Conservation (phyloP, 2,329 filamentous ascomycete species). For the Blastomyces percursus region DNA sequence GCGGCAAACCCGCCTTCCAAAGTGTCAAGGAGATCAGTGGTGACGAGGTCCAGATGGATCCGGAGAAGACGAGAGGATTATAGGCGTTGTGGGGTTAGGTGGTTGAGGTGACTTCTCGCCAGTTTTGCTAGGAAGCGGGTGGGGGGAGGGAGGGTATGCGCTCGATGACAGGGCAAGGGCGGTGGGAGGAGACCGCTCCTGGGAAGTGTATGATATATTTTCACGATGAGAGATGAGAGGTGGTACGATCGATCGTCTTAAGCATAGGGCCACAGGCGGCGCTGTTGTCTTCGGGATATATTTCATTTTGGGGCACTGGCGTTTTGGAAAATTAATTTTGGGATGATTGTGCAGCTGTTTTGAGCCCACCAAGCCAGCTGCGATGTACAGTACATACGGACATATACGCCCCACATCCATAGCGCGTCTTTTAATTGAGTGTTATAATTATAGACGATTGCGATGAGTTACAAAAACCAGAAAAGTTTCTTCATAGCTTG, state of each 20-base stretch:
- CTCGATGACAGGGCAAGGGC: not conserved
- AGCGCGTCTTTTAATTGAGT: not conserved
- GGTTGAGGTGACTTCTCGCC: not conserved
- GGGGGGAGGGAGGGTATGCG: not conserved
- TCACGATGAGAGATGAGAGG: not conserved
- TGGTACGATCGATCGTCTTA: not conserved
- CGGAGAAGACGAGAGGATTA: constrained; percentile 38
- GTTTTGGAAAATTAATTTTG: not conserved
- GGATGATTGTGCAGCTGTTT: not conserved
- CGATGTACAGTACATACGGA: not conserved
- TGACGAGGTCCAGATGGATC: constrained; percentile 47
- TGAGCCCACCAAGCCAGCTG: not conserved
- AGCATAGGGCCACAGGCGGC: not conserved
- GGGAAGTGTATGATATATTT: not conserved
- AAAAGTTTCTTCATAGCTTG: not conserved
- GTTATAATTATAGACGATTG: not conserved
- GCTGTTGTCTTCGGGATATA: not conserved
- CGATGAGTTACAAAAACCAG: not conserved
- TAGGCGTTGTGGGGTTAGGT: constrained; percentile 14
- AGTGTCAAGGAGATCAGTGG: constrained; percentile 56
- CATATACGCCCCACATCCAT: not conserved
- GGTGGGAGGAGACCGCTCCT: not conserved
- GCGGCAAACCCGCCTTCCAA: constrained; percentile 61
- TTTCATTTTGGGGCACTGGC: not conserved
- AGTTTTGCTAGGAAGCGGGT: not conserved